These are phyloP conservation scores for Sporisorium iseilematis-ciliati DNA, from an alignment of 1,284 basidiomycete genomes.

Conservation along the genomic window DNA sequence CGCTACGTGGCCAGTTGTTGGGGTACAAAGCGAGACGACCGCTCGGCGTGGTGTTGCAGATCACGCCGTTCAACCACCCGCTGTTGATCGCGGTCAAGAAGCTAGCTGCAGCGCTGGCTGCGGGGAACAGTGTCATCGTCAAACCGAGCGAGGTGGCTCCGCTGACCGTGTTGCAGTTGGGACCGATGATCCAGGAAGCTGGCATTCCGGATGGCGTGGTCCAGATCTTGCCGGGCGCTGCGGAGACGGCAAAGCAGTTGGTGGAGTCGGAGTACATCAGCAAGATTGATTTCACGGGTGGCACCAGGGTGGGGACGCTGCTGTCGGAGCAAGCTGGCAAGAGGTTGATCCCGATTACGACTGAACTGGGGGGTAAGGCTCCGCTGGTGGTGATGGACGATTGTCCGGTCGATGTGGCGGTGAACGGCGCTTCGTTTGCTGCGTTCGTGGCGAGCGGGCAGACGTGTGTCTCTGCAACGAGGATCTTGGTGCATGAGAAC, in stretches of 20 bases:
- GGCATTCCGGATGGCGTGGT: conserved; percentile 83
- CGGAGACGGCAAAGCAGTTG: conserved; percentile 75
- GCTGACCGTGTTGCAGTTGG: conserved; percentile 81
- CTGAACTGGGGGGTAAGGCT: conserved; percentile 73
- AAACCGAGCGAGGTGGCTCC: conserved; percentile 86
- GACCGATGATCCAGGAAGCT: conserved; percentile 75
- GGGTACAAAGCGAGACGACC: conserved; percentile 83
- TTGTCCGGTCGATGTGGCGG: conserved; percentile 77
- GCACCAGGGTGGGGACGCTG: conserved; percentile 79
- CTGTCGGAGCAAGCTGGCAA: conserved; percentile 79
- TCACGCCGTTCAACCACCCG: conserved; percentile 73
- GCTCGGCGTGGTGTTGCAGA: conserved; percentile 84
- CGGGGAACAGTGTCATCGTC: conserved; percentile 79
- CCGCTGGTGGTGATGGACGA: conserved; percentile 83
- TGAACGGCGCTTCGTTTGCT: conserved; percentile 84
- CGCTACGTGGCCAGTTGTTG: conserved; percentile 80
- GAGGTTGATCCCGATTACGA: conserved; percentile 80
- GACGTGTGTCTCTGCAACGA: conserved; percentile 53
- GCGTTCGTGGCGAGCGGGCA: conserved; percentile 85
- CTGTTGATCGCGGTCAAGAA: conserved; percentile 87
- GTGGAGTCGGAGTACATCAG: conserved; percentile 77
- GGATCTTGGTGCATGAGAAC: conserved; percentile 68
- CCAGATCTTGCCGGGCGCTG: conserved; percentile 79
- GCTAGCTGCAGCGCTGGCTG: conserved; percentile 83
- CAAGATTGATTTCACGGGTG: conserved; percentile 86